Evolutionary conservation across 805 yeast genomes (phyloP), one percentile per base, ranked within the genome.

Genomic region (Starmerella roubikii): DNA sequence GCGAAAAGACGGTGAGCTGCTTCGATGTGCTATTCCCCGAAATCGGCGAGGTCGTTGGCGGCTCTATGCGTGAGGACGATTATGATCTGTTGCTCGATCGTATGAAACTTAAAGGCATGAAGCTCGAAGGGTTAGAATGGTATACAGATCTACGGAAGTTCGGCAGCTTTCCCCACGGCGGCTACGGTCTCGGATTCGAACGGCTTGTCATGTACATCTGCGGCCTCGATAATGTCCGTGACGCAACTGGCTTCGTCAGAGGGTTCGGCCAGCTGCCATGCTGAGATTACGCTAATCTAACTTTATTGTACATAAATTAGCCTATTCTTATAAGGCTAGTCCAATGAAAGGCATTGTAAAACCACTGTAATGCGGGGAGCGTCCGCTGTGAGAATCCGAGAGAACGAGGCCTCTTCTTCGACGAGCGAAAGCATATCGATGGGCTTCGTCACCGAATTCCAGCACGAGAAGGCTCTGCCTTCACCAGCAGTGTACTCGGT

Each of bases 111-210:
- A 59, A 79, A 39, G 62, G 61, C 2, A 80, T 85, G 86, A 68
- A 71, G 38, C 34, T 53, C 0, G 53, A 56, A 3, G 70, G 72
- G 16, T 57, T 91, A 57, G 66, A 71, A 23, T 91, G 99, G 99
- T 91, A 86, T 54, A 49, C 78, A 21, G 70, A 76, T 1, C 64
- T 80, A 8, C 66, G 98, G 43, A 64, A 64, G 44, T 76, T 79
- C 49, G 97, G 96, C 0, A 64, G 80, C 2, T 77, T 77, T 18
- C 94, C 96, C 0, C 97, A 88, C 55, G 98, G 98, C 34, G 99
- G 99, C 0, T 91, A 79, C 59, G 99, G 99, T 0, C 64, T 91
- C 66, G 99, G 99, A 0, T 74, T 86, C 49, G 98, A 91, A 57
- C 65, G 99, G 43, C 60, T 91, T 23, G 57, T 91, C 13, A 74